Evolutionary conservation across 495 filamentous ascomycete genomes (phyloP).

Genomic region (Hypoxylon lienhwacheense): DNA sequence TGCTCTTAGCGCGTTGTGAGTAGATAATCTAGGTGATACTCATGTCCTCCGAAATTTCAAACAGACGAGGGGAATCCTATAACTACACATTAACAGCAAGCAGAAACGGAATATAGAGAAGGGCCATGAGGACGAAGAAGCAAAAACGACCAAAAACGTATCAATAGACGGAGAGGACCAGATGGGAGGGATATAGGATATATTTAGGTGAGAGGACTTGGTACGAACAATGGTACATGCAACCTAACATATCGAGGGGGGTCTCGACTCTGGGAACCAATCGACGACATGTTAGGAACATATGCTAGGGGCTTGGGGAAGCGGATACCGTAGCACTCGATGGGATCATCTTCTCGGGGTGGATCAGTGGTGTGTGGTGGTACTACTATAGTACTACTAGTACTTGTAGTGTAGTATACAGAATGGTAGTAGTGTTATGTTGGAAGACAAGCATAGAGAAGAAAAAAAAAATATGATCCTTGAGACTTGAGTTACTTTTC

Average conservation of each 20-base stretch:
- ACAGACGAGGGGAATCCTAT: constrained; percentile 33
- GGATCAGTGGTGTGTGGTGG: constrained; percentile 7
- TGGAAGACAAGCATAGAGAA: constrained; percentile 2
- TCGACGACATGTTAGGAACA: constrained; percentile 27
- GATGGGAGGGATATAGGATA: constrained; percentile 23
- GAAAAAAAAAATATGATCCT: constrained; percentile 9
- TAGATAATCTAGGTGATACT: constrained; percentile 24
- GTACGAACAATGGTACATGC: constrained; percentile 24
- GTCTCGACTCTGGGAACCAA: constrained; percentile 26
- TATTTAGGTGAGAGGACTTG: constrained; percentile 23
- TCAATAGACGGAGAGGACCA: constrained; percentile 11
- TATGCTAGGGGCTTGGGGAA: constrained; percentile 28
- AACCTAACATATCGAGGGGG: constrained; percentile 22
- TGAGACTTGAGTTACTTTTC: constrained; percentile 14
- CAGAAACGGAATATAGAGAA: constrained; percentile 16
- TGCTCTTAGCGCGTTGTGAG: constrained; percentile 13
- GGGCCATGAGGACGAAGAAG: constrained; percentile 13
- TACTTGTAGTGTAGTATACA: not conserved
- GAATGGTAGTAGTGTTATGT: too few species aligned
- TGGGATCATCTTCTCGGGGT: constrained; percentile 7
- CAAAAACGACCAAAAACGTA: constrained; percentile 24
- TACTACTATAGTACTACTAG: constrained; percentile 3
- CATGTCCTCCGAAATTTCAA: constrained; percentile 25
- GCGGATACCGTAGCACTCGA: constrained; percentile 24
- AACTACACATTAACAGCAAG: constrained; percentile 30